These are phyloP conservation scores for Geranium incanum DNA, from an alignment of 441 rosid genomes.

Conservation along the genomic window DNA sequence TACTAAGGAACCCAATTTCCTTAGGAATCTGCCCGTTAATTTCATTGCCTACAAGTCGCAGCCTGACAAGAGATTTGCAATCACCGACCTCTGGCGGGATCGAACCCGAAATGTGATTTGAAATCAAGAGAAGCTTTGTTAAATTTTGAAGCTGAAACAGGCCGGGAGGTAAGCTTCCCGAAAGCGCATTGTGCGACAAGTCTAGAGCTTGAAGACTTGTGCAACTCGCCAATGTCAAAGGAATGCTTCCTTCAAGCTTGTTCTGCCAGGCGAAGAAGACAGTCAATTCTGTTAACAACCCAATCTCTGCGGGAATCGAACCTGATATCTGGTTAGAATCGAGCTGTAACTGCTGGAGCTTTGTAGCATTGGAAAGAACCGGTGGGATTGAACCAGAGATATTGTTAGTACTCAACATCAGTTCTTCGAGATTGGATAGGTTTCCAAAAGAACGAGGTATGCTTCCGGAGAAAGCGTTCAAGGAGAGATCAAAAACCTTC, in stretches of 20 bases:
- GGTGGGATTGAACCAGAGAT: conserved; percentile 80
- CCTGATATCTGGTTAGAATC: conserved; percentile 84
- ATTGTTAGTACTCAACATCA: conserved; percentile 83
- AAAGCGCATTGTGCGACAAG: conserved; percentile 73
- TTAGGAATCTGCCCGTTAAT: conserved; percentile 61
- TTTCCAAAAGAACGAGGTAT: conserved; percentile 60
- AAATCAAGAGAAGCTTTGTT: conserved; percentile 72
- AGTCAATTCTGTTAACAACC: conserved; percentile 48
- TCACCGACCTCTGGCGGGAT: conserved; percentile 71
- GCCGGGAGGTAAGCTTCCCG: conserved; percentile 73
- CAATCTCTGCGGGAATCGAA: conserved; percentile 69
- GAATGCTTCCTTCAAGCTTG: conserved; percentile 93
- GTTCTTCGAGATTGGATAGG: conserved; percentile 60
- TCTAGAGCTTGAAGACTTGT: conserved; percentile 71
- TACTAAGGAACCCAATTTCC: conserved; percentile 56
- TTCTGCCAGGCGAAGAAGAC: conserved; percentile 91
- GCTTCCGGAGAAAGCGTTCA: conserved; percentile 68
- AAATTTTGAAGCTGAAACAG: conserved; percentile 74
- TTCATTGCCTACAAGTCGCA: conserved; percentile 69
- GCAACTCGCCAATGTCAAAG: conserved; percentile 57
- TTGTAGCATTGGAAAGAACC: conserved; percentile 50
- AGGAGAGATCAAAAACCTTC: conserved; percentile 64
- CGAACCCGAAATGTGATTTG: conserved; percentile 70
- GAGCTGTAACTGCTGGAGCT: conserved; percentile 68
- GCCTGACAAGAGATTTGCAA: conserved; percentile 67